Conservation (phyloP, 441 rosid species). For the Hura crepitans region DNA sequence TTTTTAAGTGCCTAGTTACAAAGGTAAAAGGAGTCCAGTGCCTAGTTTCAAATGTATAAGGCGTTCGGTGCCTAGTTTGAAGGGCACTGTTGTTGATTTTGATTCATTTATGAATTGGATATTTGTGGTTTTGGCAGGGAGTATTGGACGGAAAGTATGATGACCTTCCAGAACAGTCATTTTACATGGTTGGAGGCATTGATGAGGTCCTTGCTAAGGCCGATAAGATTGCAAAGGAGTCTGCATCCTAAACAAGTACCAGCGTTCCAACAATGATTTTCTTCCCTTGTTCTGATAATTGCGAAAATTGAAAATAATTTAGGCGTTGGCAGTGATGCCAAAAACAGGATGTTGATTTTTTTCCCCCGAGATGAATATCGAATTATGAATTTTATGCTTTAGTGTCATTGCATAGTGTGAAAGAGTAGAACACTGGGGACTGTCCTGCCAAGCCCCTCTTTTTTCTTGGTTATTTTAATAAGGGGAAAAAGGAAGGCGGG, state of each 20-base stretch:
- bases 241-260: slow-evolving; percentile 36
- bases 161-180: slow-evolving; percentile 89
- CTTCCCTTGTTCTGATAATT: slow-evolving; percentile 37
- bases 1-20: too few species aligned
- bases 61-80: background rate
- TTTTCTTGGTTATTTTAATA: slow-evolving; percentile 30
- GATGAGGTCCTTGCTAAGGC: slow-evolving; percentile 96
- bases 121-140: slow-evolving; percentile 46
- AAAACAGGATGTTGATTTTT: slow-evolving; percentile 41
- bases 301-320: slow-evolving; percentile 45
- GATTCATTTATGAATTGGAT: background rate
- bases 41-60: too few species aligned
- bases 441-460: slow-evolving; percentile 22
- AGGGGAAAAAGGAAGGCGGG: slow-evolving; percentile 28
- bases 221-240: slow-evolving; percentile 77
- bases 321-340: slow-evolving; percentile 43
- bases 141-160: slow-evolving; percentile 90
- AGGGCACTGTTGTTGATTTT: background rate
- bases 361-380: slow-evolving; percentile 19
- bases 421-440: slow-evolving; percentile 31
- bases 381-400: slow-evolving; percentile 25
- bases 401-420: slow-evolving; percentile 31
- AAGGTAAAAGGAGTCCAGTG: too few species aligned
- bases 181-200: slow-evolving; percentile 98
- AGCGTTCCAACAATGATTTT: slow-evolving; percentile 16